Base-by-base conservation (phyloP, 148 eudicot genomes). In the Cornus controversa region DNA sequence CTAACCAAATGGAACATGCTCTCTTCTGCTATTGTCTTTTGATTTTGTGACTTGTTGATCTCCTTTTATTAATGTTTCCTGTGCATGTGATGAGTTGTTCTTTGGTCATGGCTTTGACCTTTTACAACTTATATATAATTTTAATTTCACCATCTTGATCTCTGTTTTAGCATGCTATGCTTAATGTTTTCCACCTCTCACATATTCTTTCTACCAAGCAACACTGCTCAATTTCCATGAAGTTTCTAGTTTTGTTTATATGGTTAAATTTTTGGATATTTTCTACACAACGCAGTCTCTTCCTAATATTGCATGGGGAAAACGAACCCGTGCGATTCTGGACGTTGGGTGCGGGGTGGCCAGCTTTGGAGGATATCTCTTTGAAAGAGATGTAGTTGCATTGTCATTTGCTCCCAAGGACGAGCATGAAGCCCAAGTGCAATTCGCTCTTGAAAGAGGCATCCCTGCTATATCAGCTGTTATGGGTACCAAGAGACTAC, bases 291-390 rank as follows among this genome's bases (percentile, higher is more conserved):
- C 79, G 36, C 86, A 89, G 94, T 77, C 89, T 37, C 75, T 89
- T 85, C 85, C 90, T 71, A 78, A 82, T n/a, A 85, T 90, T 76
- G 82, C 84, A 68, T 90, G 90, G 94, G 94, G 94, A 6, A 89
- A 89, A 80, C 82, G 74, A 69, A 87, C 73, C 66, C 86, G 94
- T 47, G 90, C 89, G 40, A 74, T 91, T 66, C 82, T 91, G 79
- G 94, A 91, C 82, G 89, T 92, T 75, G 96, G 96, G 66, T 90
- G 96, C 64, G 96, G 96, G 25, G 96, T 92, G 65, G 96, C 96
- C 66, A 92, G 96, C 82, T 92, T 92, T 68, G 96, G 96, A 40
- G 96, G 96, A 69, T 90, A 68, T 80, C 88, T 92, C 66, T 92
- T 90, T 78, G 96, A 92, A 62, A 85, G 85, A 78, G 89, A 92